Conservation (phyloP, 768 basidiomycete genomes). For the Amanita brunnescens region DNA sequence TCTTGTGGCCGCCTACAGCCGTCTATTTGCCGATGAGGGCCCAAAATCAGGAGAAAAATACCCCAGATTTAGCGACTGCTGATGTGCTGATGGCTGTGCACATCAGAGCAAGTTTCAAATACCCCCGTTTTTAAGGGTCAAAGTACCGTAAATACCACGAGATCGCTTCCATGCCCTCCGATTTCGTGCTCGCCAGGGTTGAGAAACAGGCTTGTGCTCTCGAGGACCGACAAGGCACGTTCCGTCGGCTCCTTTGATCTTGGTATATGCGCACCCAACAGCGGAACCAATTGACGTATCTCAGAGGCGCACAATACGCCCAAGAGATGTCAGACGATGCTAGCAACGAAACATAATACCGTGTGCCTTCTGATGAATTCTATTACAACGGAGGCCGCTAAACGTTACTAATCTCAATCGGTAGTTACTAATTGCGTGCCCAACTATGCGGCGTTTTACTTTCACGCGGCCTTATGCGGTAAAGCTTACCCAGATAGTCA, state of each 20-base stretch:
- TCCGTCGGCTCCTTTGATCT: background rate
- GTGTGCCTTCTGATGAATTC: background rate
- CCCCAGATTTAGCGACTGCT: background rate
- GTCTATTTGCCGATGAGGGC: too few species aligned
- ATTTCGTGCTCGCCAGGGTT: background rate
- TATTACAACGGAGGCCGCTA: background rate
- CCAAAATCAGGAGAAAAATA: background rate
- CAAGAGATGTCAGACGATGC: background rate
- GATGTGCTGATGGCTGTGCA: background rate
- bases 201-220: background rate
- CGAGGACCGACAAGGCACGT: background rate
- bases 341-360: background rate
- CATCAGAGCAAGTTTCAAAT: background rate
- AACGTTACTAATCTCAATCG: slow-evolving; percentile 2
- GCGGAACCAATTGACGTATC: background rate
- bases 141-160: background rate
- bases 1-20: background rate
- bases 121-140: background rate
- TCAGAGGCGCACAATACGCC: too few species aligned
- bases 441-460: background rate
- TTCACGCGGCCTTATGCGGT: background rate
- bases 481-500: background rate
- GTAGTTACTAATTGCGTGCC: background rate
- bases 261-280: background rate
- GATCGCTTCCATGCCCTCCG: background rate